A percentile compares a stretch with the other conserved stretches of the same genome.
Evolutionary conservation across 768 basidiomycete species (phyloP).

Genomic region (Hypholoma fasciculare): DNA sequence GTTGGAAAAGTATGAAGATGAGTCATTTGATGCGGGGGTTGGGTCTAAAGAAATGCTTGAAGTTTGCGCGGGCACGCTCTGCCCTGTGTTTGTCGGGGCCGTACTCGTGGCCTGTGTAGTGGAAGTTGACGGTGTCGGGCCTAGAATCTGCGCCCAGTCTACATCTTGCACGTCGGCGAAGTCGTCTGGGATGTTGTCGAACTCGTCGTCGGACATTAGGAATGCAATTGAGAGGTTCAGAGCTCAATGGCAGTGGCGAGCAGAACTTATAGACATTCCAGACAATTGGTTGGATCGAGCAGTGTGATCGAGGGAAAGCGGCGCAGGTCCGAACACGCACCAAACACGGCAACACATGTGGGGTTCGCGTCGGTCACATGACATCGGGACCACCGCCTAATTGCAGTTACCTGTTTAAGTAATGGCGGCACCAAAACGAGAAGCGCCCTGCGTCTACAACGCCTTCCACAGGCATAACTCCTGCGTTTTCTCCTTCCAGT

Average conservation of each 20-base stretch:
- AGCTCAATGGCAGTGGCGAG: neutral
- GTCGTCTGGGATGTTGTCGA: constrained; percentile 51
- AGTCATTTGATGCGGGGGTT: neutral
- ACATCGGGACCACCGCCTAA: neutral
- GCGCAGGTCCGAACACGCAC: neutral
- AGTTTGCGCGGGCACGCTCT: neutral
- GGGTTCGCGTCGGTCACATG: constrained; percentile 1
- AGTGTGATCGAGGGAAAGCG: neutral
- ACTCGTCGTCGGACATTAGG: constrained; percentile 49
- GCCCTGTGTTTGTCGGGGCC: constrained; percentile 5
- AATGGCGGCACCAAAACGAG: too few species aligned
- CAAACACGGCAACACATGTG: neutral
- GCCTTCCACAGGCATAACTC: too few species aligned
- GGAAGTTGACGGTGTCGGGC: constrained; percentile 14
- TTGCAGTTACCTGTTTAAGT: too few species aligned
- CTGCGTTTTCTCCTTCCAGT: too few species aligned
- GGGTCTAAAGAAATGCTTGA: neutral
- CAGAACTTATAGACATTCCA: neutral
- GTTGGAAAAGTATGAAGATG: constrained; percentile 21
- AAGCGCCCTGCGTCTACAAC: too few species aligned
- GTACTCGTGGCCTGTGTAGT: neutral
- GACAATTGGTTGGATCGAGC: too few species aligned
- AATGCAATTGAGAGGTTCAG: neutral
- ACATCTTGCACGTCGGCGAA: constrained; percentile 52
- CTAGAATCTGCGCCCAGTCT: constrained; percentile 42